phyloP scores from a whole-genome alignment of 345 rosid genomes.

The Balakata baccata region DNA sequence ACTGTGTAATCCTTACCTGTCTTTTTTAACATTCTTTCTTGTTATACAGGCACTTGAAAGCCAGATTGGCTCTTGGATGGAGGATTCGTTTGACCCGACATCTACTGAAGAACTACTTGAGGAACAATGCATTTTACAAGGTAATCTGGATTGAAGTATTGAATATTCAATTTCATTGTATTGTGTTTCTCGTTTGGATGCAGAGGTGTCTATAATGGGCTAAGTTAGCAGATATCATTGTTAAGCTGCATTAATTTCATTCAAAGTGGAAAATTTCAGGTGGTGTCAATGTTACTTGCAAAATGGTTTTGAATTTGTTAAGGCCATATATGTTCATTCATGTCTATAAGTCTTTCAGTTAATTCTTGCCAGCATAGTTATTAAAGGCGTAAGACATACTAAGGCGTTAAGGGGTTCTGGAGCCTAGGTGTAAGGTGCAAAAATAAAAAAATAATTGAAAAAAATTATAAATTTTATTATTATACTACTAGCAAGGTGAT shows the following conservation, averaged over 20 bases:
- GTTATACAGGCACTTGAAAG: conserved; percentile 66
- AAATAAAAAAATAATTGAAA: no score
- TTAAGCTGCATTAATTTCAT: no score
- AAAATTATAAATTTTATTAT: no score
- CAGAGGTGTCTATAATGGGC: conserved; percentile 9
- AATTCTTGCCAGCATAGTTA: not conserved
- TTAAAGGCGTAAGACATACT: no score
- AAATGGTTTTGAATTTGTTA: not conserved
- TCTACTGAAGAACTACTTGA: conserved; percentile 77
- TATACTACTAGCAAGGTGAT: no score
- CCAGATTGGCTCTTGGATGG: conserved; percentile 91
- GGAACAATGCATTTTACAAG: conserved; percentile 95
- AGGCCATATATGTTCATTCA: not conserved
- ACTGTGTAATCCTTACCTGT: not conserved
- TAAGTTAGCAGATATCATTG: no score
- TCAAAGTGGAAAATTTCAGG: no score
- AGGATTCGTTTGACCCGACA: conserved; percentile 89
- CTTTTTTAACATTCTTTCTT: not conserved
- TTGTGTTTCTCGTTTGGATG: conserved; percentile 1
- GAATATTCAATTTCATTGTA: not conserved
- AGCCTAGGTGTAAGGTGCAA: no score
- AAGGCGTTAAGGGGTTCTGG: no score
- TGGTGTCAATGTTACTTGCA: not conserved
- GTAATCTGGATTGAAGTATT: conserved; percentile 30
- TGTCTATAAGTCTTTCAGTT: not conserved